Evolutionary conservation across 2,329 filamentous ascomycete genomes (phyloP), one percentile per base, ranked within the genome.

Genomic region (Neofusicoccum ribis): DNA sequence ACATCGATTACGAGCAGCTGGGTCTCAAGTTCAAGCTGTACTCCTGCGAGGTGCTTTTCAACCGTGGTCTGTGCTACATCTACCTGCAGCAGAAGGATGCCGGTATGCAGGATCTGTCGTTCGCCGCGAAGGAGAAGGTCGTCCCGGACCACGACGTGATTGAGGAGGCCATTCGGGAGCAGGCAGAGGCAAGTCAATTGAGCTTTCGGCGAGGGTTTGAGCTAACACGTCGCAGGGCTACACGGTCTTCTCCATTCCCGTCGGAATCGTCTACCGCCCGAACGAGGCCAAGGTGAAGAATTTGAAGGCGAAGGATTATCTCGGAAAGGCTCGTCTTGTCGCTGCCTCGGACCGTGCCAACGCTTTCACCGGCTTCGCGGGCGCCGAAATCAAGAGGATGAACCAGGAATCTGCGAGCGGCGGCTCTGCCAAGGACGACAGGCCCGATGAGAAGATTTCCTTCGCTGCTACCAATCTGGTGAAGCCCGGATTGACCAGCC

Each of bases 231-330:
- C 64, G 2, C 67, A 96, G 91, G 95, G 94, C 52, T 99, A 99
- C 75, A 98, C 95, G 0, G 95, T 99, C 47, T 99, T 99, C 80
- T 98, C 93, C 0, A 98, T 98, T 62, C 95, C 95, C 0, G 93
- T 98, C 12, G 95, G 95, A 27, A 91, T 97, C 37, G 87, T 99
- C 15, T 99, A 98, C 79, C 86, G 95, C 66, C 95, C 95, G 23
- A 98, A 97, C 75, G 93, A 96, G 73, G 93, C 95, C 68, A 99
- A 99, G 79, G 95, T 99, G 70, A 96, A 96, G 80, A 99, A 99
- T 74, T 83, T 99, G 72, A 97, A 97, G 83, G 92, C 93, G 23
- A 98, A 98, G 77, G 93, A 99, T 75, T 99, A 99, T 73, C 88
- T 99, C 3, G 95, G 95, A 67, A 97, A 97, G 79, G 93, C 95